Conservation (phyloP, 257 asterid genomes). For the Paraleonurus japonicus region DNA sequence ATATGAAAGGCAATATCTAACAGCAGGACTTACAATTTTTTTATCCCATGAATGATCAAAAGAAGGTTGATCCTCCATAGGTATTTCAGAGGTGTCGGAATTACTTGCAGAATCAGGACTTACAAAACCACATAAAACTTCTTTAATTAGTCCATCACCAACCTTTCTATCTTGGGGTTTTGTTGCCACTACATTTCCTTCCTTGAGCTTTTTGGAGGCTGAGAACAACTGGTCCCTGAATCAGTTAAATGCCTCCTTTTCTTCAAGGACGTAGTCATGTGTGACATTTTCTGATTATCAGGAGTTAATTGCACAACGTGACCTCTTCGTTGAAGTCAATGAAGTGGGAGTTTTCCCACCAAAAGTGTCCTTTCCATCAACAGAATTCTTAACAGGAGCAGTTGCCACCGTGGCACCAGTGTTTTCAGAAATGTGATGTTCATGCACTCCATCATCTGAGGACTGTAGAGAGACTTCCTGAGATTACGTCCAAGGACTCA, state of each 20-base stretch:
- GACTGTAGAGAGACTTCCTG: conserved; percentile 45
- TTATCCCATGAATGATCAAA: conserved; percentile 40
- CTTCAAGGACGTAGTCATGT: conserved; percentile 15
- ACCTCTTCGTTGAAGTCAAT: conserved; percentile 28
- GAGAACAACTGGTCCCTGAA: conserved; percentile 22
- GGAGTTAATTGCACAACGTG: conserved; percentile 28
- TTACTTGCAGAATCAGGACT: conserved; percentile 37
- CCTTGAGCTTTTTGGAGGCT: conserved; percentile 36
- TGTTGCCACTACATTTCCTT: conserved; percentile 27
- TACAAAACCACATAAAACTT: conserved; percentile 16
- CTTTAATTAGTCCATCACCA: conserved; percentile 23
- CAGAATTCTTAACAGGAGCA: conserved; percentile 26
- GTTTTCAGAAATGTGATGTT: conserved; percentile 21
- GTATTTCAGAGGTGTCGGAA: conserved; percentile 26
- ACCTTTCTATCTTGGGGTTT: conserved; percentile 26
- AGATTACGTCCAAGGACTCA: conserved; percentile 24
- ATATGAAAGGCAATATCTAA: not conserved
- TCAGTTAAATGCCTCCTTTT: conserved; percentile 28
- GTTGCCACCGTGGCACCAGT: conserved; percentile 24
- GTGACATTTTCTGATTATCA: conserved; percentile 30
- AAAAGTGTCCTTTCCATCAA: conserved; percentile 25
- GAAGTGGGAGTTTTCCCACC: conserved; percentile 25
- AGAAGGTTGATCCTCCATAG: conserved; percentile 35
- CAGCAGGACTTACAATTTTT: conserved; percentile 49
- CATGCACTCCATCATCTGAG: conserved; percentile 33